Evolutionary conservation across 305 asterid species (phyloP).

Genomic region (Coffea humblotiana): DNA sequence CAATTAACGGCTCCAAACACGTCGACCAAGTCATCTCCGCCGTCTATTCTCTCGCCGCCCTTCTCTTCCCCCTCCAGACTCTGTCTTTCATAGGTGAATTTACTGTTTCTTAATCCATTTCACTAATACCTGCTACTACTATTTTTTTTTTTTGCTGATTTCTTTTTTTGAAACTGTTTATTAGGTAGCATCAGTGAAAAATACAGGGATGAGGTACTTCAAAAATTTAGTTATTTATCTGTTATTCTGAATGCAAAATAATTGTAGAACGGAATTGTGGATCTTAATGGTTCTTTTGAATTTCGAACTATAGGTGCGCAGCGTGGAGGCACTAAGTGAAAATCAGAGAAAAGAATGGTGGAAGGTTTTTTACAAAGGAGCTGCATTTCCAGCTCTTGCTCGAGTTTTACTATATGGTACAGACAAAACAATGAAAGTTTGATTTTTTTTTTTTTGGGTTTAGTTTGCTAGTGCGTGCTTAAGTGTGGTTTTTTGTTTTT

Average conservation of each 20-base stretch:
- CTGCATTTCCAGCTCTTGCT: constrained; percentile 66
- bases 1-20: constrained; percentile 53
- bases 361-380: constrained; percentile 62
- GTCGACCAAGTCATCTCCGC: constrained; percentile 72
- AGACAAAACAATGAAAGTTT: background rate
- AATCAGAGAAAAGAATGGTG: constrained; percentile 63
- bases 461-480: background rate
- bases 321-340: constrained; percentile 39
- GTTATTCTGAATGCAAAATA: background rate
- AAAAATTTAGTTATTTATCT: background rate
- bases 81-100: constrained; percentile 48
- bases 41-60: constrained; percentile 71
- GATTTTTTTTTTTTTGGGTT: background rate
- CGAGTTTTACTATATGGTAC: constrained; percentile 67
- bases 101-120: background rate
- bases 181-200: constrained; percentile 59
- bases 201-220: constrained; percentile 56
- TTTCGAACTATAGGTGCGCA: constrained; percentile 35
- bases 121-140: too few relatives aligned
- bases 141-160: background rate
- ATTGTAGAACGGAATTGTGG: background rate
- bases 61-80: constrained; percentile 55
- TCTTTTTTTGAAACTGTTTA: constrained; percentile 1
- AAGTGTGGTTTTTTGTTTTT: constrained; percentile 8
- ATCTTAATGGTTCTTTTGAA: background rate